Percentiles rank a stretch among this genome's conserved stretches.
These are phyloP conservation scores for Macrolepiota fuliginosa DNA, from an alignment of 768 basidiomycete genomes.

Conservation along the genomic window DNA sequence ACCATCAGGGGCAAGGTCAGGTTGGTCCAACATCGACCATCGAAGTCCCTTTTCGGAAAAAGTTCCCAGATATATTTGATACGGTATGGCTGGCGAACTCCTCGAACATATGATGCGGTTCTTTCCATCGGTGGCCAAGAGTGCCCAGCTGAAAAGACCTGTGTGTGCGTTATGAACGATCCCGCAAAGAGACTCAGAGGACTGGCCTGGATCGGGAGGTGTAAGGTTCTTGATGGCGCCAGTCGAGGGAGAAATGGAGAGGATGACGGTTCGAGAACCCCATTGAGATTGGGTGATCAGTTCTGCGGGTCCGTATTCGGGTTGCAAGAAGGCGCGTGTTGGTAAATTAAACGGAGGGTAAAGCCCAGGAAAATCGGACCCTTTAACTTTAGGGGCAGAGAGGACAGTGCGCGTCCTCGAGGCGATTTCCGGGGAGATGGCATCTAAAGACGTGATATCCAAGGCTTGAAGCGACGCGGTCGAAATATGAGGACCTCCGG, in stretches of 20 bases:
- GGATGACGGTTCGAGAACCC: constrained; percentile 50
- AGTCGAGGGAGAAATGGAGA: constrained; percentile 39
- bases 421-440: constrained; percentile 2
- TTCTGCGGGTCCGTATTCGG: constrained; percentile 15
- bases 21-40: constrained; percentile 44
- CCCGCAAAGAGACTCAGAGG: background rate
- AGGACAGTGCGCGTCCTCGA: constrained; percentile 30
- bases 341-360: constrained; percentile 52
- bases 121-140: constrained; percentile 47
- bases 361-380: constrained; percentile 55
- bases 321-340: constrained; percentile 27
- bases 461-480: constrained; percentile 48
- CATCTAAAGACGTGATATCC: constrained; percentile 28
- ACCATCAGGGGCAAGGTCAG: constrained; percentile 40
- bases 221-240: constrained; percentile 46
- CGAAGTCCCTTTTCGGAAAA: constrained; percentile 18
- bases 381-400: constrained; percentile 38
- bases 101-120: constrained; percentile 44
- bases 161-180: constrained; percentile 26
- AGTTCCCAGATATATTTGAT: constrained; percentile 48
- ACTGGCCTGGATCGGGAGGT: constrained; percentile 2
- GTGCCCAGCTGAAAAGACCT: constrained; percentile 47
- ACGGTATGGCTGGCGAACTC: constrained; percentile 45
- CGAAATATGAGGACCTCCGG: constrained; percentile 60
- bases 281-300: constrained; percentile 50